Evolutionary conservation across 192 early-diverging fungal genomes (phyloP).

Genomic region (Coemansia sp.): DNA sequence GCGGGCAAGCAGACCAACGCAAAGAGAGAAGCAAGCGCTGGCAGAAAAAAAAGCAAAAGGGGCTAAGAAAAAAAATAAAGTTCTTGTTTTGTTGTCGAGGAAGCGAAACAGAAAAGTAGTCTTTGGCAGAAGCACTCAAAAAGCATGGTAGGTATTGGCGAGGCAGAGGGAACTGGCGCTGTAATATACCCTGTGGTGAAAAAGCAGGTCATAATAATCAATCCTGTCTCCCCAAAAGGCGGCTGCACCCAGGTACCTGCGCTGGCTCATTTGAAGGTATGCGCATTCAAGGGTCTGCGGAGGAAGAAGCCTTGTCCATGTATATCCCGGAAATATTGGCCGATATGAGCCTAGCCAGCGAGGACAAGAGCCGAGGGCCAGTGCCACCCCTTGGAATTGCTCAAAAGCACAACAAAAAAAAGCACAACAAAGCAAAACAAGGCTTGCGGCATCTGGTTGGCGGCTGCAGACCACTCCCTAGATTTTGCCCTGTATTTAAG

Average conservation of each 20-base stretch:
- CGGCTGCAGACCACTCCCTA: constrained; percentile 11
- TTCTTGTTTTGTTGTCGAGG: neutral
- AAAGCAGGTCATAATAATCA: neutral
- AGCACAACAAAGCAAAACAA: neutral
- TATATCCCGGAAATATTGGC: neutral
- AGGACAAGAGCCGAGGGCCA: neutral
- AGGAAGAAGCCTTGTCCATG: neutral
- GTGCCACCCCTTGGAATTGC: neutral
- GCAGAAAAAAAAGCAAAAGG: neutral
- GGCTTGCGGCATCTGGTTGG: constrained; percentile 7
- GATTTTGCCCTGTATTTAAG: neutral
- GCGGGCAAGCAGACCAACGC: neutral
- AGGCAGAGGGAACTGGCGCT: neutral
- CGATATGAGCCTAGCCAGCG: neutral
- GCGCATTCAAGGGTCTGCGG: neutral
- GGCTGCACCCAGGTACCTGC: neutral
- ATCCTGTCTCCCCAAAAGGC: neutral
- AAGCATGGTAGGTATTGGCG: neutral
- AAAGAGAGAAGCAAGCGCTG: neutral
- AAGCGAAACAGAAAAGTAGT: neutral
- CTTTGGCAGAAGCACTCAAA: neutral
- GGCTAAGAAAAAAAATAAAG: neutral
- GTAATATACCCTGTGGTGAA: neutral
- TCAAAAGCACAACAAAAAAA: neutral
- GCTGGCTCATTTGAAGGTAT: neutral